Percentiles rank a stretch among this genome's conserved stretches.
phyloP scores from a whole-genome alignment of 805 yeast genomes.

The Ogataea trehaloabstinens region DNA sequence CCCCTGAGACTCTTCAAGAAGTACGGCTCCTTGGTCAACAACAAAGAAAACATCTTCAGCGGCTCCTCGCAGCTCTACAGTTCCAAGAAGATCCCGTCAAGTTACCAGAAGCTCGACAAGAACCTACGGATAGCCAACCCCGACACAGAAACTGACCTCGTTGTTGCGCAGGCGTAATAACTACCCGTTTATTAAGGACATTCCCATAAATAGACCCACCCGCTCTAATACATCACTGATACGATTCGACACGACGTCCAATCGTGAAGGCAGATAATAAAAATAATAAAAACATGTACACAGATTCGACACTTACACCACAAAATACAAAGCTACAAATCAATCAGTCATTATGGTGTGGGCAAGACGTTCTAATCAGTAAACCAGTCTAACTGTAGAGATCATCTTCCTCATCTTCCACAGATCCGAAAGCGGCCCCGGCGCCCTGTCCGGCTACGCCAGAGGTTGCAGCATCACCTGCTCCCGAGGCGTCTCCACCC shows the following conservation, averaged over 20 bases:
- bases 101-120: conserved; percentile 2
- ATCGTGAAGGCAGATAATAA: too few species aligned
- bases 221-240: neutral
- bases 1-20: conserved; percentile 16
- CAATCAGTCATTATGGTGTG: neutral
- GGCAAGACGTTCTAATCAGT: neutral
- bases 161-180: neutral
- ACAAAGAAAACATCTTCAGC: conserved; percentile 11
- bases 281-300: too few species aligned
- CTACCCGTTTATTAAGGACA: conserved; percentile 1
- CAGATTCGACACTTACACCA: too few species aligned
- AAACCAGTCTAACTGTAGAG: conserved; percentile 36
- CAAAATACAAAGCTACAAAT: conserved; percentile 1
- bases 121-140: conserved; percentile 6
- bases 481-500: conserved; percentile 30
- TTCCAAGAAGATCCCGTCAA: too few species aligned
- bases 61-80: conserved; percentile 8
- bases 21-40: conserved; percentile 7
- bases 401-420: conserved; percentile 48
- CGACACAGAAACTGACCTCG: conserved; percentile 2
- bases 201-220: neutral
- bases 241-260: too few species aligned
- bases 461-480: conserved; percentile 31
- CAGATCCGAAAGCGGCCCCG: conserved; percentile 49
- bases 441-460: conserved; percentile 27